Conservation (phyloP, 108 stramenopile genomes). For the Nannochloropsis oceanica region DNA sequence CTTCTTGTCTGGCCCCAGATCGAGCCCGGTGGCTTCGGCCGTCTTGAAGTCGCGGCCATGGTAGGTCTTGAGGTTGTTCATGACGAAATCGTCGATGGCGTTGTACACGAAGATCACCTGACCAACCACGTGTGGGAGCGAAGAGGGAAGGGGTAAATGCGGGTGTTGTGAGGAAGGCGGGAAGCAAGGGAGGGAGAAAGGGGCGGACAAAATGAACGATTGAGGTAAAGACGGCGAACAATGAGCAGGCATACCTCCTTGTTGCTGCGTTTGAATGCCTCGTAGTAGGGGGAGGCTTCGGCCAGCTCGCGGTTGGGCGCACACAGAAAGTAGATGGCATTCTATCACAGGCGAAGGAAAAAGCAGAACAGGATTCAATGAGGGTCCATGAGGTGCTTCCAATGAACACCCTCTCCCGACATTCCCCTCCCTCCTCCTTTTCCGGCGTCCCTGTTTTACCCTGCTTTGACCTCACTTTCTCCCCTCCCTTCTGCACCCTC, state of each 20-base stretch:
- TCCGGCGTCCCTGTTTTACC: too few relatives aligned
- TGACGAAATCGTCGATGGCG: constrained; percentile 95
- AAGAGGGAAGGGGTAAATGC: too few relatives aligned
- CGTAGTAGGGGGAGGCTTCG: constrained; percentile 76
- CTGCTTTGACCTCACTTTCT: background rate
- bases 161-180: background rate
- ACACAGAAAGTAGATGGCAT: constrained; percentile 89
- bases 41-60: constrained; percentile 68
- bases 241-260: constrained; percentile 48
- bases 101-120: constrained; percentile 73
- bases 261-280: constrained; percentile 72
- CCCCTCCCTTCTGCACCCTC: background rate
- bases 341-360: constrained; percentile 54
- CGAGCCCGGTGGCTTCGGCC: constrained; percentile 51
- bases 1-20: constrained; percentile 11
- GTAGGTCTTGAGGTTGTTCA: constrained; percentile 75
- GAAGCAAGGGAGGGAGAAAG: background rate
- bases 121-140: too few relatives aligned
- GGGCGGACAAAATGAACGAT: background rate
- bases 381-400: background rate
- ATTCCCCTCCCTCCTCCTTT: too few relatives aligned
- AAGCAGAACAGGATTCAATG: background rate
- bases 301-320: constrained; percentile 87
- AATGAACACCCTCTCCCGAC: background rate
- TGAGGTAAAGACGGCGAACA: background rate